Base-by-base conservation (phyloP, 2,329 filamentous ascomycete genomes). In the Scleromitrula shiraiana region DNA sequence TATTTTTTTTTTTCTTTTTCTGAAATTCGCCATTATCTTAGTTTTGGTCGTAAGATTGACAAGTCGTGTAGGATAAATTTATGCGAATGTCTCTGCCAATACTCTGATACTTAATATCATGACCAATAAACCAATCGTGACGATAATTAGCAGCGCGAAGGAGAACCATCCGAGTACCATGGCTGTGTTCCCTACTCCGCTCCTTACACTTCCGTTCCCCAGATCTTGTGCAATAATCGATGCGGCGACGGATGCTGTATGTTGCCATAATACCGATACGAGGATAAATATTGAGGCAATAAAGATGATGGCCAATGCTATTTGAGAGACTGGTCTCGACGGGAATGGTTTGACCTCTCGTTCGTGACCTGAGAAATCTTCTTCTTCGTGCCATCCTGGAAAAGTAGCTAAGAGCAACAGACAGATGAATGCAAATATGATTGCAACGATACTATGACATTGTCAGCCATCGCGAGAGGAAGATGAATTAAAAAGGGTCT, bases 121-220 rank as follows among this genome's bases (percentile, higher is more conserved):
- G 62, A 96, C 85, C 53, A 98, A 72, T 67, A 97, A 68, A 48
- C 91, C 93, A 62, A 97, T 93, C 41, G 91, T 97, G 45, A 97
- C 91, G 53, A 97, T 84, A 60, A 98, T 95, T 56, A 98, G 75
- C 45, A 97, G 68, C 19, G 87, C 85, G 63, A 98, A 97, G 35
- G 88, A 87, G 68, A 98, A 97, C 93, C 93, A 98, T 50, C 93
- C 93, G 62, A 98, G 75, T 15, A 96, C 87, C 88, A 98, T 97
- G 49, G 93, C 91, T 32, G 84, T 87, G 41, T 88, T 90, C n/a
- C 90, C 90, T 10, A 96, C 88, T 27, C 90, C 90, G 49, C 83
- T 88, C 65, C 77, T 81, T 49, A 96, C 87, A 56, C 83, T 87
- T 36, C 90, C 90, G 65, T 96, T 96, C 29, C 85, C 90, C 56